Evolutionary conservation across 2,329 filamentous ascomycete genomes (phyloP).

Genomic region (Colletotrichum lupini): DNA sequence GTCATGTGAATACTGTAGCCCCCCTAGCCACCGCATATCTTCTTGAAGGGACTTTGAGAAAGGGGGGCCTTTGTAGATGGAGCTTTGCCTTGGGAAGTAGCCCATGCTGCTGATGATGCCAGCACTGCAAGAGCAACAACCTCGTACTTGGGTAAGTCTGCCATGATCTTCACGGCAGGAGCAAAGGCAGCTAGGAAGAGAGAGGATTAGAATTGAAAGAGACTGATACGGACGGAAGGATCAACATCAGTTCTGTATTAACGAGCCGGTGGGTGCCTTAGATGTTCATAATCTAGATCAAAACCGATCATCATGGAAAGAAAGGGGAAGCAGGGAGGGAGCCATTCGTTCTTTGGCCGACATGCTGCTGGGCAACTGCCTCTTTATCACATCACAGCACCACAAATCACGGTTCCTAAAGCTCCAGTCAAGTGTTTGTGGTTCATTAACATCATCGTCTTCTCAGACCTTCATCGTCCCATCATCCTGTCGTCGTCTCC

Average conservation of each 20-base stretch:
- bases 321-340: neutral
- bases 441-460: neutral
- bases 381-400: neutral
- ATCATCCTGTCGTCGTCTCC: neutral
- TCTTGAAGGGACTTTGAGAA: neutral
- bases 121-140: too few relatives aligned
- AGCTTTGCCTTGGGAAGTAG: too few relatives aligned
- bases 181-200: too few relatives aligned
- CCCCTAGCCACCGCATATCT: neutral
- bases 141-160: too few relatives aligned
- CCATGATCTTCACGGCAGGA: too few relatives aligned
- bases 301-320: neutral
- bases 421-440: neutral
- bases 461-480: neutral
- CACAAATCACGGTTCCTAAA: neutral
- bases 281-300: too few relatives aligned
- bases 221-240: neutral
- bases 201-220: neutral
- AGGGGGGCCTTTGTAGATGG: neutral
- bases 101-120: too few relatives aligned
- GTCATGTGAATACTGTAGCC: neutral
- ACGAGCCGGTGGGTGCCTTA: neutral
- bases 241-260: neutral
- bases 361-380: neutral
- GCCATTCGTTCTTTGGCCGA: neutral